Percentiles rank a stretch among this genome's conserved stretches.
phyloP scores from a whole-genome alignment of 768 basidiomycete genomes.

The Tulasnella sp. region DNA sequence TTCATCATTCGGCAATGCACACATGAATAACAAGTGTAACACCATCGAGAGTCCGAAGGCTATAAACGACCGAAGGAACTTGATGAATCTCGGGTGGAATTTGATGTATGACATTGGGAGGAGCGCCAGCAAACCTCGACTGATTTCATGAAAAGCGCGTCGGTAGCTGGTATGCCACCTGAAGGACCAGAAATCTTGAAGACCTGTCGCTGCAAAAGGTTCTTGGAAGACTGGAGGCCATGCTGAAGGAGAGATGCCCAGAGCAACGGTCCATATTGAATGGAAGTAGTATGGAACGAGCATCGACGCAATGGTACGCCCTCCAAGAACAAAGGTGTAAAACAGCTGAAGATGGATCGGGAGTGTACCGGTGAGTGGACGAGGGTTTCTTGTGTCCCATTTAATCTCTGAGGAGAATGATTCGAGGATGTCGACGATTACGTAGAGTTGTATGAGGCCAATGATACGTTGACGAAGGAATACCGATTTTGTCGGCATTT shows the following conservation, averaged over 20 bases:
- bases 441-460: slow-evolving; percentile 3
- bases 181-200: background rate
- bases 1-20: background rate
- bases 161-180: background rate
- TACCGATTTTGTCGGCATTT: background rate
- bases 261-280: background rate
- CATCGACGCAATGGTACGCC: background rate
- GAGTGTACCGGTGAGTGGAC: background rate
- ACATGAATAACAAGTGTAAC: background rate
- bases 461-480: no score
- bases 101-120: background rate
- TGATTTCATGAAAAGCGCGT: background rate
- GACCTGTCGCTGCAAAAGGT: background rate
- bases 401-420: background rate
- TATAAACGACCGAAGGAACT: background rate
- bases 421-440: slow-evolving; percentile 5
- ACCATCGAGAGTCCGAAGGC: background rate
- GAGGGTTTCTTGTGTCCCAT: background rate
- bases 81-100: background rate
- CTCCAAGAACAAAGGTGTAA: background rate
- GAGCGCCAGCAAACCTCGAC: background rate
- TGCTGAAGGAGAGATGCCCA: background rate
- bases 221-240: background rate
- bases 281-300: background rate
- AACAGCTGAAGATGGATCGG: background rate